These are phyloP conservation scores for Akanthomyces uredinophilus DNA, from an alignment of 2,329 filamentous ascomycete genomes.

Conservation along the genomic window DNA sequence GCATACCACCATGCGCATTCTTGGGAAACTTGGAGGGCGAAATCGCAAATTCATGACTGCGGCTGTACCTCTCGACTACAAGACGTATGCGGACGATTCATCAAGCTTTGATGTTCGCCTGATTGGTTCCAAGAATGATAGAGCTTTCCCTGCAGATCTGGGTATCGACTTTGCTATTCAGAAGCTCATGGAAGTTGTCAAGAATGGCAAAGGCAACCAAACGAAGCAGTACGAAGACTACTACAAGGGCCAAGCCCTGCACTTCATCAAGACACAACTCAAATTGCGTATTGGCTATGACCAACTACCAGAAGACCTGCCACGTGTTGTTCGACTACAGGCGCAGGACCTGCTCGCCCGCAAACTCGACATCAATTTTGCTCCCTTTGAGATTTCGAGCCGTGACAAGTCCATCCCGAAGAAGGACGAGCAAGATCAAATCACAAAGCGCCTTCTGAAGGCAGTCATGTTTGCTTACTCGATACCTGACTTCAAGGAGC, in stretches of 20 bases:
- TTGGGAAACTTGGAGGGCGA: conserved; percentile 91
- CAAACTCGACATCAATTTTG: conserved; percentile 66
- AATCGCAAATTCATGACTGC: conserved; percentile 95
- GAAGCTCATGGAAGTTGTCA: conserved; percentile 78
- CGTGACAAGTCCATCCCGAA: conserved; percentile 80
- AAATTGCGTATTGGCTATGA: conserved; percentile 89
- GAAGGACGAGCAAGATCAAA: conserved; percentile 76
- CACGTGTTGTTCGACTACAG: conserved; percentile 77
- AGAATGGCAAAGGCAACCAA: conserved; percentile 46
- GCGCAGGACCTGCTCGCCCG: conserved; percentile 75
- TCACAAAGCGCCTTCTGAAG: conserved; percentile 81
- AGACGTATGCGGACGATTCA: conserved; percentile 79
- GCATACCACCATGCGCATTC: conserved; percentile 94
- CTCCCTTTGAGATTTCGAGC: conserved; percentile 69
- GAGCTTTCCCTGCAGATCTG: conserved; percentile 79
- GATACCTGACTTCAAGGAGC: conserved; percentile 70
- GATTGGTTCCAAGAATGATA: conserved; percentile 82
- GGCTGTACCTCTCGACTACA: conserved; percentile 76
- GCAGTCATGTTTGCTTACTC: conserved; percentile 82
- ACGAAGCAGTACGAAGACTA: conserved; percentile 66
- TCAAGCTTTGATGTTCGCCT: conserved; percentile 85
- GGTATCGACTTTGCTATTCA: conserved; percentile 85
- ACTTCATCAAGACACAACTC: conserved; percentile 79
- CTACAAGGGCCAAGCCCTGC: conserved; percentile 91
- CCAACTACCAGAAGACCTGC: conserved; percentile 81